phyloP scores from a whole-genome alignment of 2,329 filamentous ascomycete genomes.

The Pseudocercospora musae region DNA sequence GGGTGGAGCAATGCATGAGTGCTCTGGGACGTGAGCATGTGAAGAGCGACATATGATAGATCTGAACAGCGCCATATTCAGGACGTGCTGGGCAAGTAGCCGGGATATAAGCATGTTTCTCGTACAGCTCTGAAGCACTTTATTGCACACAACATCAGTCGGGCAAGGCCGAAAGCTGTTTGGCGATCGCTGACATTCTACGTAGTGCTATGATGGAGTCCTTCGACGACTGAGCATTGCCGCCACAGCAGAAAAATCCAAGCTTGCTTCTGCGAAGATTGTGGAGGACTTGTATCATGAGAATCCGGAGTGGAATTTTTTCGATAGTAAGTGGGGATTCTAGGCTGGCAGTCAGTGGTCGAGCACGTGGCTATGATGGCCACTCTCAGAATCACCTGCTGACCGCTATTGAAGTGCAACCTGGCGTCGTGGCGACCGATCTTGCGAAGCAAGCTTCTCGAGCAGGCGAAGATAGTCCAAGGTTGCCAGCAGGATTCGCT shows the following conservation, averaged over 20 bases:
- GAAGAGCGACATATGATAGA: background rate
- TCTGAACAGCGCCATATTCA: background rate
- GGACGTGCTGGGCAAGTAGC: slow-evolving; percentile 1
- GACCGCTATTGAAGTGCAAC: slow-evolving; percentile 8
- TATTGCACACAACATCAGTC: background rate
- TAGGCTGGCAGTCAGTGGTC: no score
- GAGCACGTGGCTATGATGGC: no score
- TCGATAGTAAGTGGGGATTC: slow-evolving; percentile 1
- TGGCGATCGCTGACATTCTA: background rate
- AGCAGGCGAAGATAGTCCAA: slow-evolving; percentile 15
- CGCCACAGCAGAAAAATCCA: background rate
- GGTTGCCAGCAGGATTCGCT: slow-evolving; percentile 15
- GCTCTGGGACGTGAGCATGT: background rate
- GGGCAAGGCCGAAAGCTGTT: background rate
- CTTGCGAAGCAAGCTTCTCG: slow-evolving; percentile 16
- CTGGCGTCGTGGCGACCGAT: slow-evolving; percentile 17
- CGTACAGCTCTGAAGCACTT: background rate
- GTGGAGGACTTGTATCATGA: slow-evolving; percentile 8
- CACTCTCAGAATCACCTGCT: no score
- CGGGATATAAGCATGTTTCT: background rate
- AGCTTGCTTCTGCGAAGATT: slow-evolving; percentile 5
- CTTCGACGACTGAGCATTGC: background rate
- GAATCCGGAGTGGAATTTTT: slow-evolving; percentile 4
- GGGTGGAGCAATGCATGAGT: slow-evolving; percentile 1
- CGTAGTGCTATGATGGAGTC: background rate